Evolutionary conservation across 768 basidiomycete species (phyloP).

Genomic region (Calocera cornea): DNA sequence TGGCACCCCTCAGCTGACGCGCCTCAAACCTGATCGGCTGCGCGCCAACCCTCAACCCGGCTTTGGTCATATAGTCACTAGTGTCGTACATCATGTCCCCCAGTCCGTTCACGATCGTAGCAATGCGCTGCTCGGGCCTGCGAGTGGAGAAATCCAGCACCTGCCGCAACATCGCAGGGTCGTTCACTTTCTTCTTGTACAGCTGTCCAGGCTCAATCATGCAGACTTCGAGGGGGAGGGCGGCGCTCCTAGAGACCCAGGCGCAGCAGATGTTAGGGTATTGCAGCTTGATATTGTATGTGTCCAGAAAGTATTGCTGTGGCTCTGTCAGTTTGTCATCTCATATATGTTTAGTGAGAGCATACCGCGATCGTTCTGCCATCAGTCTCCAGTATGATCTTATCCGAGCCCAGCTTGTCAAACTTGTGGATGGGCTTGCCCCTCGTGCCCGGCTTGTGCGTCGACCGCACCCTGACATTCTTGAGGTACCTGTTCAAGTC

Average conservation of each 20-base stretch:
- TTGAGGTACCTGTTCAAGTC: neutral
- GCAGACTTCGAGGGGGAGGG: neutral
- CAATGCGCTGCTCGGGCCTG: neutral
- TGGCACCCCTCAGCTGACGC: neutral
- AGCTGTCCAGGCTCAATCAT: neutral
- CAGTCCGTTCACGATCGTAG: neutral
- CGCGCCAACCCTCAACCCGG: neutral
- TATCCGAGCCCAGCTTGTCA: neutral
- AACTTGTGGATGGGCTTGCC: neutral
- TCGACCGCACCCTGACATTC: neutral
- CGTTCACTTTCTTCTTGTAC: neutral
- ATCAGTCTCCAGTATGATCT: neutral
- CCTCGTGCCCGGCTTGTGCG: neutral
- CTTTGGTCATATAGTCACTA: neutral
- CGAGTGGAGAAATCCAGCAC: neutral
- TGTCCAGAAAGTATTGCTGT: neutral
- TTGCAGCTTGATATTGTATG: neutral
- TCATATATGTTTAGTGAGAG: neutral
- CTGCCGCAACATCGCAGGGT: neutral
- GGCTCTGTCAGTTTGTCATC: neutral
- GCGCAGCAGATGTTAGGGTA: neutral
- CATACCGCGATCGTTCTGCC: neutral
- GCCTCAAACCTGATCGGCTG: neutral
- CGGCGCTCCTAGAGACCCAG: neutral
- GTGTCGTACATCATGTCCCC: neutral